phyloP scores from a whole-genome alignment of 345 rosid genomes.

The Schrenkiella parvula region DNA sequence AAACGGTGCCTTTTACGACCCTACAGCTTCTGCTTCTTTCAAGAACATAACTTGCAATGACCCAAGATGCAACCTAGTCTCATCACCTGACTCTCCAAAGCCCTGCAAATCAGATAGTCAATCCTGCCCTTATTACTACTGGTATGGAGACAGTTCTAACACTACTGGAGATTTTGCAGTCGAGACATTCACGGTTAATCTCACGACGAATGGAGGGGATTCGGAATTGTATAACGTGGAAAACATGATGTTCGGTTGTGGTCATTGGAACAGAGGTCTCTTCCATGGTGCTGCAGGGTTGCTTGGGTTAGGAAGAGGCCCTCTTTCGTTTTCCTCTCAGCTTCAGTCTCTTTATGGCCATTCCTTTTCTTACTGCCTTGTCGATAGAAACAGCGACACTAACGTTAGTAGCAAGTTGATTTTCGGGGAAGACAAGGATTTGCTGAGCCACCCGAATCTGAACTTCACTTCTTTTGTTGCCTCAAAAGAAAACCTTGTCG shows the following conservation, averaged over 20 bases:
- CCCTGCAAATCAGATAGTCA: constrained; percentile 58
- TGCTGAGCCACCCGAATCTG: constrained; percentile 48
- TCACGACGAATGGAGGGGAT: constrained; percentile 41
- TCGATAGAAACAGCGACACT: constrained; percentile 56
- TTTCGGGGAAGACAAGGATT: constrained; percentile 68
- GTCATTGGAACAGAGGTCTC: constrained; percentile 87
- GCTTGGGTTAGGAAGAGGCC: constrained; percentile 86
- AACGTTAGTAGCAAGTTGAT: constrained; percentile 79
- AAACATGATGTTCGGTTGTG: constrained; percentile 85
- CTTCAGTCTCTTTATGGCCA: constrained; percentile 75
- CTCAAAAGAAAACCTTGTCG: constrained; percentile 52
- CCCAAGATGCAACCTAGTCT: constrained; percentile 59
- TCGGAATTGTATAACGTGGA: constrained; percentile 53
- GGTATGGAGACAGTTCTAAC: constrained; percentile 89
- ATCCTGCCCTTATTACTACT: constrained; percentile 80
- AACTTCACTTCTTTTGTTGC: constrained; percentile 71
- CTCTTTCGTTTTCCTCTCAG: constrained; percentile 83
- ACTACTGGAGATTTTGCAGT: constrained; percentile 80
- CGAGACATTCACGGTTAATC: constrained; percentile 79
- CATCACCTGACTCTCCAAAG: constrained; percentile 66
- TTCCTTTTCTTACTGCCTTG: constrained; percentile 86
- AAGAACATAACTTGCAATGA: constrained; percentile 65
- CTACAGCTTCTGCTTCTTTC: constrained; percentile 55
- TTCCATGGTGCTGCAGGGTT: constrained; percentile 86
- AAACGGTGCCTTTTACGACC: constrained; percentile 71